These are phyloP conservation scores for Ascochyta rabiei DNA, from an alignment of 2,329 filamentous ascomycete species.

Conservation along the genomic window DNA sequence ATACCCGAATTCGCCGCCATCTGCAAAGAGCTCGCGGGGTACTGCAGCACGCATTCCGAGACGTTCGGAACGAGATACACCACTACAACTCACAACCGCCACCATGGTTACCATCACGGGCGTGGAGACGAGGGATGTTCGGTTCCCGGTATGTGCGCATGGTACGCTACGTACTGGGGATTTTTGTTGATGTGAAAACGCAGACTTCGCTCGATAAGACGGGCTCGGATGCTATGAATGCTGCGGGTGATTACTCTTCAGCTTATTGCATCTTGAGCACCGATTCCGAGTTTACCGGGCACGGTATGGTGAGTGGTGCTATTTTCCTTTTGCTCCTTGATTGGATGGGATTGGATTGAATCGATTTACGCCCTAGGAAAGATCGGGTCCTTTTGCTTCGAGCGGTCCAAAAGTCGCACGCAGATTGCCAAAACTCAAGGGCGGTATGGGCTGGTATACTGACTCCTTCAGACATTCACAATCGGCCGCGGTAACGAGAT, in stretches of 20 bases:
- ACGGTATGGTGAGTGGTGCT: constrained; percentile 70
- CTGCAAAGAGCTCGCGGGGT: too few species aligned
- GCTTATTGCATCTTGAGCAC: constrained; percentile 94
- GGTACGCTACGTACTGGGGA: background rate
- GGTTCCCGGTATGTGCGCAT: constrained; percentile 52
- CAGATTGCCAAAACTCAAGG: background rate
- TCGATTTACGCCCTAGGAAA: too few species aligned
- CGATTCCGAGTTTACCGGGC: constrained; percentile 71
- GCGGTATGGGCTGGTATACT: background rate
- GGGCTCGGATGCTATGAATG: constrained; percentile 97
- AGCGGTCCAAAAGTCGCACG: too few species aligned
- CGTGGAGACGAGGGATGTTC: constrained; percentile 55
- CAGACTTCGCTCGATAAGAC: constrained; percentile 92
- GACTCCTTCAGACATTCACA: constrained; percentile 67
- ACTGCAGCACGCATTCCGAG: too few species aligned
- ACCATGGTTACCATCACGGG: constrained; percentile 56
- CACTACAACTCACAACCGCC: constrained; percentile 5
- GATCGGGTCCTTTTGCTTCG: too few species aligned
- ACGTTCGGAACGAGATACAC: constrained; percentile 7
- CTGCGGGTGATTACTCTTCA: constrained; percentile 87
- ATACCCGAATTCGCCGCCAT: too few species aligned
- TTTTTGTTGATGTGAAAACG: background rate
- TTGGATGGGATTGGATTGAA: too few species aligned
- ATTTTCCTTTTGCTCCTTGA: too few species aligned
- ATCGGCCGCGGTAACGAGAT: constrained; percentile 92